Conservation (phyloP, 352 stramenopile genomes). For the Pythium pyrilobum region DNA sequence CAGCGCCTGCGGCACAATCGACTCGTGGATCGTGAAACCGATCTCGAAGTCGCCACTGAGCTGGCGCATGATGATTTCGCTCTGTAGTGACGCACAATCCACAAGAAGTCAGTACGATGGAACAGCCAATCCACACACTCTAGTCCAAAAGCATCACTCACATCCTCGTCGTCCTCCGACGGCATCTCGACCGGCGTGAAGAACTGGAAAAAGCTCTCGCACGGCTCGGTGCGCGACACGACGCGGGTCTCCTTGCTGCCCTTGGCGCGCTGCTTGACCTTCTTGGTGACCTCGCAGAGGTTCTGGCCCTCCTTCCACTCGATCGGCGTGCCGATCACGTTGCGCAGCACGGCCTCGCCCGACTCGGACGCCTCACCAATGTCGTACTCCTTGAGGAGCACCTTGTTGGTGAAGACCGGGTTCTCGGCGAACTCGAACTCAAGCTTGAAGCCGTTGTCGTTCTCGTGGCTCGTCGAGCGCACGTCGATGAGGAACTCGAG, state of each 20-base stretch:
- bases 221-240: constrained; percentile 71
- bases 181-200: constrained; percentile 84
- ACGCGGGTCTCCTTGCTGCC: constrained; percentile 73
- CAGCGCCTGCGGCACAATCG: constrained; percentile 81
- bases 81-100: constrained; percentile 32
- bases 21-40: constrained; percentile 84
- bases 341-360: constrained; percentile 74
- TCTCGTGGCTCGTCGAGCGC: constrained; percentile 66
- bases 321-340: constrained; percentile 68
- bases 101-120: not conserved
- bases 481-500: constrained; percentile 79
- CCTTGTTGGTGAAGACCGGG: constrained; percentile 74
- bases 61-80: constrained; percentile 83
- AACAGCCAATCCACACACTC: too few relatives aligned
- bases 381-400: constrained; percentile 82
- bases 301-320: constrained; percentile 83
- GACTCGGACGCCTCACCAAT: constrained; percentile 78
- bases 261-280: constrained; percentile 85
- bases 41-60: constrained; percentile 82
- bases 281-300: constrained; percentile 81
- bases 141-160: constrained; percentile 33
- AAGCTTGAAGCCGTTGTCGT: constrained; percentile 85
- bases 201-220: constrained; percentile 87
- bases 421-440: constrained; percentile 79
- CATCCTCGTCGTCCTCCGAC: constrained; percentile 78